These are phyloP conservation scores for Colletotrichum chlorophyti DNA, from an alignment of 2,329 filamentous ascomycete genomes.

Conservation along the genomic window DNA sequence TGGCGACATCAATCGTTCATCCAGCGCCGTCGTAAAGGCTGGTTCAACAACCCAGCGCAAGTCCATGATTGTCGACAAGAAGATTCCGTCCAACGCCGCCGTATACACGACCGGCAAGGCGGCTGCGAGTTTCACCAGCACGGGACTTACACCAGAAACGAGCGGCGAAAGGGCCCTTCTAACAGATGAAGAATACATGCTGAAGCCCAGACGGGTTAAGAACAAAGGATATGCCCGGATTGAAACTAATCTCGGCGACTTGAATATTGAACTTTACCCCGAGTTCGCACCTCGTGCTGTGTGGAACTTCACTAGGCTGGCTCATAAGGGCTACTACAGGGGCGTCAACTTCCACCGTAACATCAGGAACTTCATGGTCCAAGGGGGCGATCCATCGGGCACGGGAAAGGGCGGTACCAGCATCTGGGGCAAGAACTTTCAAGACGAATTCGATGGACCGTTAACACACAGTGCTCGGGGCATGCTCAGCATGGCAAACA, in stretches of 20 bases:
- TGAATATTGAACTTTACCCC: conserved; percentile 89
- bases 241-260: conserved; percentile 81
- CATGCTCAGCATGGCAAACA: conserved; percentile 94
- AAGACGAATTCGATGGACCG: conserved; percentile 91
- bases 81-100: conserved; percentile 81
- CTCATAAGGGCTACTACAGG: conserved; percentile 90
- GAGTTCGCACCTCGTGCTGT: conserved; percentile 92
- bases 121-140: conserved; percentile 94
- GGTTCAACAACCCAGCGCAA: conserved; percentile 40
- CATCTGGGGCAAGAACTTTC: conserved; percentile 93
- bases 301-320: conserved; percentile 93
- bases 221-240: conserved; percentile 91
- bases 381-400: conserved; percentile 92
- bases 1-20: conserved; percentile 62
- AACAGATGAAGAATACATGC: conserved; percentile 95
- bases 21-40: conserved; percentile 49
- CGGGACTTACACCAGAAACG: conserved; percentile 90
- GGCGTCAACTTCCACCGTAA: conserved; percentile 89
- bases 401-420: conserved; percentile 90
- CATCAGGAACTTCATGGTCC: conserved; percentile 97
- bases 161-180: conserved; percentile 85
- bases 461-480: conserved; percentile 83
- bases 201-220: conserved; percentile 88
- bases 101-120: conserved; percentile 89
- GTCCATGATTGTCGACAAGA: conserved; percentile 62